phyloP scores from a whole-genome alignment of 2,329 filamentous ascomycete genomes.

The Fusarium fracticaudum region DNA sequence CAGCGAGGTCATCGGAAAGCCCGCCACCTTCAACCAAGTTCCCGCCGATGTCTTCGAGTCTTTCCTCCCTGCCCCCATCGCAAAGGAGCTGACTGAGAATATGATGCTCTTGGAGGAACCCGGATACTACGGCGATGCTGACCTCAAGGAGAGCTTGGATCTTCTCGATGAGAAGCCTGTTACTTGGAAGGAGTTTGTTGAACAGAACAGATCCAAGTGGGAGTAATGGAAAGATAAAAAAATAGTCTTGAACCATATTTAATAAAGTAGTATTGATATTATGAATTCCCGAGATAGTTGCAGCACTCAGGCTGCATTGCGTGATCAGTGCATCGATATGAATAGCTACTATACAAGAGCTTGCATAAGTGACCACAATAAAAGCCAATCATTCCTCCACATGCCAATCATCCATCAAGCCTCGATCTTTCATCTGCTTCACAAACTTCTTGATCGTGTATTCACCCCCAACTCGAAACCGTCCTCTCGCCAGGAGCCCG shows the following conservation, averaged over 20 bases:
- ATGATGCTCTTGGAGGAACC: conserved; percentile 53
- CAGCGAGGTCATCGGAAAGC: conserved; percentile 48
- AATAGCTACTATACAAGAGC: no score
- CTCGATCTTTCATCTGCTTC: background rate
- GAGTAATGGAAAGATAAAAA: background rate
- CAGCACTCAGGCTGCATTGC: no score
- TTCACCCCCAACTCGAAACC: background rate
- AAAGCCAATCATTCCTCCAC: background rate
- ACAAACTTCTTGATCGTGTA: background rate
- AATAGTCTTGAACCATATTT: background rate
- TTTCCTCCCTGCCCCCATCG: conserved; percentile 42
- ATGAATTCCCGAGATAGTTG: background rate
- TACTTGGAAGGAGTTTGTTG: conserved; percentile 51
- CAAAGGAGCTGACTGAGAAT: conserved; percentile 54
- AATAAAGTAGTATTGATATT: background rate
- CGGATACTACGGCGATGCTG: conserved; percentile 52
- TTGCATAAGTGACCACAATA: no score
- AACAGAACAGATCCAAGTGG: conserved; percentile 46
- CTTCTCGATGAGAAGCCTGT: conserved; percentile 50
- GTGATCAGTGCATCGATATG: no score
- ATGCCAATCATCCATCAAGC: background rate
- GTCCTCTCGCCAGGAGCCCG: background rate
- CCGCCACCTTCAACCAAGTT: conserved; percentile 44
- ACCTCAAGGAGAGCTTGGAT: conserved; percentile 45
- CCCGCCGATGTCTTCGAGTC: conserved; percentile 49